Base-by-base conservation (phyloP, 805 yeast species). In the Pichia paraexigua region DNA sequence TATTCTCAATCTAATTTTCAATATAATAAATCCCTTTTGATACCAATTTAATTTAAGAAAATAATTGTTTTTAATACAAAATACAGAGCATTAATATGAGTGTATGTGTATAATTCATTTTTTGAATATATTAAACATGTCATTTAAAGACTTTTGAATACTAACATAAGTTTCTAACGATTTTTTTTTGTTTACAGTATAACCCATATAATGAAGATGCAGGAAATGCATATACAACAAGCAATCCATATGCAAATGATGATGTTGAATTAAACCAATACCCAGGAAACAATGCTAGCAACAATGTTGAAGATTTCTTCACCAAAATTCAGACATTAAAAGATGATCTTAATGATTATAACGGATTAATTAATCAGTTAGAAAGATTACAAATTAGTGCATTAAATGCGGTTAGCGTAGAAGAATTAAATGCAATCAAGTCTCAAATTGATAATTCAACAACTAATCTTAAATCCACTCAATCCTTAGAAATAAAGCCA, bases 381-480 rank as follows among this genome's bases (percentile, higher is more conserved):
- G 86, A 85, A 65, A 74, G 77, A 52, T 75, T 83, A 60, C 95
- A 88, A 71, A 75, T 77, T 63, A 79, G 82, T 59, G 72, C 89
- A 40, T 71, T 88, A 61, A 82, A 82, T 56, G 94, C 87, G 58
- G 80, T 86, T 55, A 83, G 83, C 60, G 81, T 80, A 55, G 85
- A 83, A 54, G 82, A 80, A 62, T 86, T 85, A 63, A 78, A 78
- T 50, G 78, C 80, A 61, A 74, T 82, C 53, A 83, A 89, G 68
- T 77, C 78, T 57, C 89, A 87, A 68, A 76, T 94, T 53, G 96
- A 91, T 64, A 74, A 79, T 54, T 75, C 87, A 53, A 83, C 83
- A 48, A 73, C 85, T 46, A 95, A 90, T 65, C 87, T 96, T 4
- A 78, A 87, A 43, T 79, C 87, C 49, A 76, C 89, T 61, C 95